Percentiles rank a stretch among this genome's conserved stretches.
These are phyloP conservation scores for Floccularia luteovirens DNA, from an alignment of 768 basidiomycete genomes.

Conservation along the genomic window DNA sequence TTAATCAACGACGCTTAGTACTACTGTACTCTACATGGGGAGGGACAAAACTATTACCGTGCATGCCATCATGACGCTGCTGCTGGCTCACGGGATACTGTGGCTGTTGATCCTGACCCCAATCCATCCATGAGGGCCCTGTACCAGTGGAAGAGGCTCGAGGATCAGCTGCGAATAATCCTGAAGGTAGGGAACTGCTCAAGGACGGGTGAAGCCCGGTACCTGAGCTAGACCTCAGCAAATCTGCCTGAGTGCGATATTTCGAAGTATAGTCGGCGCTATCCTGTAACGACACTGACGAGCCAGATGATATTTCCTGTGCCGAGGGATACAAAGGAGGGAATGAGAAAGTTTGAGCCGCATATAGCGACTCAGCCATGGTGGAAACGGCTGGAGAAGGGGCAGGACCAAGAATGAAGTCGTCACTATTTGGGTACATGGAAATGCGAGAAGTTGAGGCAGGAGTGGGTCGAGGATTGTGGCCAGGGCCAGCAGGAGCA, in stretches of 20 bases:
- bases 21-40: constrained; percentile 1
- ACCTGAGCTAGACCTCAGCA: constrained; percentile 13
- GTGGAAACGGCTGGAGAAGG: constrained; percentile 19
- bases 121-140: constrained; percentile 7
- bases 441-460: constrained; percentile 18
- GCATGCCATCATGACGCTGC: too few relatives aligned
- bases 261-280: constrained; percentile 35
- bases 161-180: constrained; percentile 10
- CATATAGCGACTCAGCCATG: constrained; percentile 13
- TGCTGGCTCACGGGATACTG: constrained; percentile 1
- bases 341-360: constrained; percentile 3
- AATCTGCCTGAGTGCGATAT: constrained; percentile 39
- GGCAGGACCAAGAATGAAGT: constrained; percentile 32
- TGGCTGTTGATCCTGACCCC: constrained; percentile 9
- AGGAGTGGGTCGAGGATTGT: constrained; percentile 30
- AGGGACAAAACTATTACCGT: constrained; percentile 6
- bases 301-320: constrained; percentile 2
- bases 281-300: neutral
- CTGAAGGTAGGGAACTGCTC: too few relatives aligned
- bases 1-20: neutral
- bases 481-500: constrained; percentile 70
- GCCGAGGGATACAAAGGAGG: constrained; percentile 11
- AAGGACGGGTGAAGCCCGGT: too few relatives aligned
- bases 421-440: constrained; percentile 24
- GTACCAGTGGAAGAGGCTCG: constrained; percentile 5